These are phyloP conservation scores for Fusarium sp. DNA, from an alignment of 2,329 filamentous ascomycete genomes.

Conservation along the genomic window DNA sequence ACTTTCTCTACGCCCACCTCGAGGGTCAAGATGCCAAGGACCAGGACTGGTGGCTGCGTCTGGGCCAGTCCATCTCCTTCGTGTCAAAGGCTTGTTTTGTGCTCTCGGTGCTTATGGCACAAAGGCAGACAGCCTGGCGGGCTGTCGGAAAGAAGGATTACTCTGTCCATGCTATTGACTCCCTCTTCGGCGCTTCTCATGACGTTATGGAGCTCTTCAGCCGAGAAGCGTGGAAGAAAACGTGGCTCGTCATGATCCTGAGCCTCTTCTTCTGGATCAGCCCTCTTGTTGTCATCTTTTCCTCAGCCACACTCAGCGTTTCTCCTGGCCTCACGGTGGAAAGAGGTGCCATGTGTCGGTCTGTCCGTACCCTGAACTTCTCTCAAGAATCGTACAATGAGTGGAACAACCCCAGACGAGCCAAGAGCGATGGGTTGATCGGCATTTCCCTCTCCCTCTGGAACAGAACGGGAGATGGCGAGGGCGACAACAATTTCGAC, in stretches of 20 bases:
- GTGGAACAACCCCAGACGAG: background rate
- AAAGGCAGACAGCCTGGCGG: constrained; percentile 27
- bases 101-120: constrained; percentile 19
- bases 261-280: constrained; percentile 36
- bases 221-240: constrained; percentile 32
- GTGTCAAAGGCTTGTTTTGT: constrained; percentile 25
- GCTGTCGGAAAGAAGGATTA: constrained; percentile 11
- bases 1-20: background rate
- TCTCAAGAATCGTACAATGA: constrained; percentile 26
- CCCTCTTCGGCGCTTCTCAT: constrained; percentile 28
- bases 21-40: background rate
- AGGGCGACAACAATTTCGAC: constrained; percentile 18
- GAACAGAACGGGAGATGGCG: constrained; percentile 4
- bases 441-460: constrained; percentile 29
- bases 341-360: constrained; percentile 12
- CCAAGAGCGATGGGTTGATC: constrained; percentile 9
- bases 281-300: constrained; percentile 31
- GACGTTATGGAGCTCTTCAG: constrained; percentile 28
- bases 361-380: constrained; percentile 36
- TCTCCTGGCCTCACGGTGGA: background rate
- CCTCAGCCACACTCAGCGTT: constrained; percentile 30
- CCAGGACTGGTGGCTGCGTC: background rate
- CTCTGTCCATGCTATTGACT: constrained; percentile 27
- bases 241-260: constrained; percentile 36
- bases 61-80: constrained; percentile 23